Base-by-base conservation (phyloP, 2,329 filamentous ascomycete genomes). In the Aureobasidium sp. region DNA sequence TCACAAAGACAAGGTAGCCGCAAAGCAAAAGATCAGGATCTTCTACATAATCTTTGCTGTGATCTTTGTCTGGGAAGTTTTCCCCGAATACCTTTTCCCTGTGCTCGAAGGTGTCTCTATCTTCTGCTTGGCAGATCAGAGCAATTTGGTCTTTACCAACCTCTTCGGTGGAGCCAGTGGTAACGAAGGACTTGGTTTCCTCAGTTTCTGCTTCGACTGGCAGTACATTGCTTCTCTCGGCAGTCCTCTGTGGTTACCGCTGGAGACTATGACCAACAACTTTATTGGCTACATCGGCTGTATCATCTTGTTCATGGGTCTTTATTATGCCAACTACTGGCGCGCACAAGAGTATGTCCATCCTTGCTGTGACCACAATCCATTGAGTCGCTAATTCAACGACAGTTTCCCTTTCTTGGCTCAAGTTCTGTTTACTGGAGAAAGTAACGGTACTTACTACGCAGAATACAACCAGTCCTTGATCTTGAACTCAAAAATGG, bases 111-210 rank as follows among this genome's bases (percentile, higher is more conserved):
- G 75, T 20, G 65, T 78, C 17, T 73, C 69, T 8, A 70, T 82
- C 29, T 78, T 80, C 57, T 82, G 79, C 64, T 72, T 81, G 5
- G 75, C 78, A 0, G 74, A 77, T 13, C 72, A 75, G 39, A 69
- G 76, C 42, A 79, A 68, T 59, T 64, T 75, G 0, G 68, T 78
- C 6, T 78, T 81, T 55, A 80, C 78, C 23, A 78, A 78, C 44
- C 67, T 81, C n/a, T 81, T 82, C 64, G 79, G 79, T 4, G 80
- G 79, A n/a, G 71, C 78, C 2, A 72, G 71, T 42, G 75, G 75
- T 4, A 78, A 80, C 63, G 77, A 80, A 64, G 78, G 77, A 12
- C 67, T 80, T 1, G 78, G 78, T 1, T 68, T 78, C 13, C 69
- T 79, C n/a, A 72, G 65, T 10, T 55, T 77, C 27, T 77, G 71